A percentile compares a stretch with the other conserved stretches of the same genome.
These are phyloP conservation scores for Alternaria novae-zelandiae DNA, from an alignment of 2,329 filamentous ascomycete species.

Conservation along the genomic window DNA sequence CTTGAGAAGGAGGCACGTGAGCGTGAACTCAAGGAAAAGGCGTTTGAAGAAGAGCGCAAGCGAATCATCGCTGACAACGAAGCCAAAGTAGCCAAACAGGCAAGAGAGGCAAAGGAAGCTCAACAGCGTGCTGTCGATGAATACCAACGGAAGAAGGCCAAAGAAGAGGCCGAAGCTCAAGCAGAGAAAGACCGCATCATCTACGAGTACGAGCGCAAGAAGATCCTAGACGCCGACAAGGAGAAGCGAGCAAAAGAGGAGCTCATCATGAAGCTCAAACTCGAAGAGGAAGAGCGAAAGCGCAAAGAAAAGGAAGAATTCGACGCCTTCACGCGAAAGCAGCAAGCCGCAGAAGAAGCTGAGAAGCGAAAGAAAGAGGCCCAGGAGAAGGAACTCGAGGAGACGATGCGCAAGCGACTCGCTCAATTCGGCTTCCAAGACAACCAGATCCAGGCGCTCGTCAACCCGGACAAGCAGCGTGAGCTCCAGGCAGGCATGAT, in stretches of 20 bases:
- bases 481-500: constrained; percentile 46
- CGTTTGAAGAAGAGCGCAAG: constrained; percentile 35
- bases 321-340: constrained; percentile 49
- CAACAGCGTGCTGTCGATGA: constrained; percentile 43
- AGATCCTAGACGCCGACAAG: constrained; percentile 45
- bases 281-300: constrained; percentile 50
- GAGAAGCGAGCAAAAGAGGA: constrained; percentile 47
- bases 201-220: constrained; percentile 46
- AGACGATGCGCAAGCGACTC: constrained; percentile 54
- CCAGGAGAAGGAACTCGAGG: constrained; percentile 52
- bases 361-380: constrained; percentile 50
- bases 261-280: constrained; percentile 48
- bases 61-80: constrained; percentile 39
- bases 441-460: constrained; percentile 56
- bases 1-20: constrained; percentile 38
- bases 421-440: constrained; percentile 55
- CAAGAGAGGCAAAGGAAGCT: constrained; percentile 39
- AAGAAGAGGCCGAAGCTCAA: constrained; percentile 40
- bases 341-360: constrained; percentile 51
- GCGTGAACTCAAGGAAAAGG: constrained; percentile 31
- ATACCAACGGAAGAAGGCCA: constrained; percentile 41
- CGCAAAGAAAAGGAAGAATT: constrained; percentile 52
- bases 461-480: constrained; percentile 54
- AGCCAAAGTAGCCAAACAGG: constrained; percentile 36
- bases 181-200: constrained; percentile 43